Evolutionary conservation across 805 yeast genomes (phyloP).

Genomic region (Ogataea chonburiensis): DNA sequence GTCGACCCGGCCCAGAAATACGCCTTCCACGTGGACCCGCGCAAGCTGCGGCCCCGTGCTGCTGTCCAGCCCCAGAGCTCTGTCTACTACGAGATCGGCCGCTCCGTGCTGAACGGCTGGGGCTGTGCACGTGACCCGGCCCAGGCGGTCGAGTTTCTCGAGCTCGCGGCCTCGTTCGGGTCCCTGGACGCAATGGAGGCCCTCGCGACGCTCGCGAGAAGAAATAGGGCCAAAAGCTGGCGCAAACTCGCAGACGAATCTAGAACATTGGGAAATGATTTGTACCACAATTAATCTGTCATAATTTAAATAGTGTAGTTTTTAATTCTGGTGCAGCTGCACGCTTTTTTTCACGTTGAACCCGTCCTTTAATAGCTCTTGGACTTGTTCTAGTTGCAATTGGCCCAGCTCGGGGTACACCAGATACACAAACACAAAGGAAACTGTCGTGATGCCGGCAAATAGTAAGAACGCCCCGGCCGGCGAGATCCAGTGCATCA

Average conservation of each 20-base stretch:
- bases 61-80: slow-evolving; percentile 22
- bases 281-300: neutral
- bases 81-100: slow-evolving; percentile 55
- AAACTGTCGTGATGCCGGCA: slow-evolving; percentile 43
- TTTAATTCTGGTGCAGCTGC: slow-evolving; percentile 9
- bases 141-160: slow-evolving; percentile 57
- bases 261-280: neutral
- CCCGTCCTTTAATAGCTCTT: slow-evolving; percentile 43
- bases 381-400: slow-evolving; percentile 52
- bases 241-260: slow-evolving; percentile 3
- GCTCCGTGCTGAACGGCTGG: slow-evolving; percentile 53
- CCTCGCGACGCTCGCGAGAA: slow-evolving; percentile 39
- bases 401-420: slow-evolving; percentile 53
- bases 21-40: slow-evolving; percentile 36
- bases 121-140: slow-evolving; percentile 54
- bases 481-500: slow-evolving; percentile 52
- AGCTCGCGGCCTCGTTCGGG: slow-evolving; percentile 66
- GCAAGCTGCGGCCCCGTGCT: slow-evolving; percentile 22
- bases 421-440: slow-evolving; percentile 46
- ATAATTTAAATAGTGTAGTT: neutral
- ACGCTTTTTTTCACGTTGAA: slow-evolving; percentile 44
- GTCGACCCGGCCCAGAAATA: slow-evolving; percentile 27
- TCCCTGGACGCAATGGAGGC: slow-evolving; percentile 63
- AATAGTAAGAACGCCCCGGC: slow-evolving; percentile 49
- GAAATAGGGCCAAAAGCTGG: slow-evolving; percentile 4